These are phyloP conservation scores for Candida yuanshanica DNA, from an alignment of 805 yeast genomes.

Conservation along the genomic window DNA sequence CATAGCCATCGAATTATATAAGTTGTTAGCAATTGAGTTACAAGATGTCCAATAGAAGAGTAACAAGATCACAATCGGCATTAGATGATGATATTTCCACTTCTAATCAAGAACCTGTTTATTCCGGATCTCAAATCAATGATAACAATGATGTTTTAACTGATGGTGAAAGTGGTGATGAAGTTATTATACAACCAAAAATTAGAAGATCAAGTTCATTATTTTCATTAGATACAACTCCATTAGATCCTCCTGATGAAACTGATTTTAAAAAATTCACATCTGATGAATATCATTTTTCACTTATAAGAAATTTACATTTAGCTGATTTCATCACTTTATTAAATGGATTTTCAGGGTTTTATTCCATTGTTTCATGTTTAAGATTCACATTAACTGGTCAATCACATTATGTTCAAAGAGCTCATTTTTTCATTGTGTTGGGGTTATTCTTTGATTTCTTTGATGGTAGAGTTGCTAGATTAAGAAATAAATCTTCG, in stretches of 20 bases:
- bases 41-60: not conserved
- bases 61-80: not conserved
- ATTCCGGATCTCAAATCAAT: not conserved
- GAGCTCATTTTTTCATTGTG: constrained; percentile 87
- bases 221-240: constrained; percentile 36
- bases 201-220: constrained; percentile 46
- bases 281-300: constrained; percentile 78
- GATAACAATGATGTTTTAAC: constrained; percentile 11
- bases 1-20: no score
- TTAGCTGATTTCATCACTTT: constrained; percentile 95
- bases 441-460: constrained; percentile 93
- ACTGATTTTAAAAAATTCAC: constrained; percentile 75
- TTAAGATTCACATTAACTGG: constrained; percentile 72
- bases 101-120: not conserved
- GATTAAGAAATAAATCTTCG: constrained; percentile 86
- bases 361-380: constrained; percentile 84
- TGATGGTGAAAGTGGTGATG: constrained; percentile 18
- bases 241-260: constrained; percentile 72
- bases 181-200: constrained; percentile 12
- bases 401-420: constrained; percentile 63
- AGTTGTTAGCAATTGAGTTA: no score
- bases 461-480: constrained; percentile 95
- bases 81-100: not conserved
- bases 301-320: constrained; percentile 81
- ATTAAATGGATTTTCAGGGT: constrained; percentile 91